Conservation (phyloP, 768 basidiomycete species). For the Lenzites betulinus region DNA sequence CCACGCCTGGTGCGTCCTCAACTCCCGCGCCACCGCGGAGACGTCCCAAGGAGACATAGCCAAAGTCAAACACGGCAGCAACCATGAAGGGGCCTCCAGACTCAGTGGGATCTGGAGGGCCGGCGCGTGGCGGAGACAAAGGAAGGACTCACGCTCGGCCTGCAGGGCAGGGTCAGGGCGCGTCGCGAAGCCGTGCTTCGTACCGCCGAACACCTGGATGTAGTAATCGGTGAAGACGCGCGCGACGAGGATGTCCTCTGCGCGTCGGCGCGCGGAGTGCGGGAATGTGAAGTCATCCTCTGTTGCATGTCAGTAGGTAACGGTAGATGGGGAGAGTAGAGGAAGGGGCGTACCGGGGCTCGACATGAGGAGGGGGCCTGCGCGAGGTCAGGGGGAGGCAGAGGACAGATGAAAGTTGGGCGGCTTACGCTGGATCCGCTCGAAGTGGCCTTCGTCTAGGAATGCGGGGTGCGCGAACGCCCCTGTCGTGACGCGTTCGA, state of each 20-base stretch:
- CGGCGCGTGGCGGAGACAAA: not conserved
- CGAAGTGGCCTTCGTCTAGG: conserved; percentile 50
- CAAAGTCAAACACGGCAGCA: too few species aligned
- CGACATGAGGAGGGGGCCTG: conserved; percentile 56
- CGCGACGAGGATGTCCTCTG: conserved; percentile 57
- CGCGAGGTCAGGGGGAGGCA: not conserved
- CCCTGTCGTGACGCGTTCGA: conserved; percentile 31
- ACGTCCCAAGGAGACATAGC: too few species aligned
- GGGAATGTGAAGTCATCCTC: conserved; percentile 60
- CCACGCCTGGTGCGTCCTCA: too few species aligned
- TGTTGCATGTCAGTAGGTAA: too few species aligned
- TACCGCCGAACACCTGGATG: conserved; percentile 56
- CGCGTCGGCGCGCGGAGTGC: conserved; percentile 48
- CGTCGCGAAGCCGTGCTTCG: conserved; percentile 40
- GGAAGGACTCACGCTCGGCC: conserved; percentile 18
- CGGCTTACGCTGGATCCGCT: conserved; percentile 47
- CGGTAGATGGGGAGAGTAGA: too few species aligned
- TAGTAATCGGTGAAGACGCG: conserved; percentile 50
- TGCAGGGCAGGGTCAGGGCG: conserved; percentile 31
- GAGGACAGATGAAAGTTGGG: not conserved
- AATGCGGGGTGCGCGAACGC: conserved; percentile 60
- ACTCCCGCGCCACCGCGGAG: too few species aligned
- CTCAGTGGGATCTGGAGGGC: too few species aligned
- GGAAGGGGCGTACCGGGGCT: conserved; percentile 46
- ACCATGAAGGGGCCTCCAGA: too few species aligned